phyloP scores from a whole-genome alignment of 2,329 filamentous ascomycete species.

The Penicillium thymicola region DNA sequence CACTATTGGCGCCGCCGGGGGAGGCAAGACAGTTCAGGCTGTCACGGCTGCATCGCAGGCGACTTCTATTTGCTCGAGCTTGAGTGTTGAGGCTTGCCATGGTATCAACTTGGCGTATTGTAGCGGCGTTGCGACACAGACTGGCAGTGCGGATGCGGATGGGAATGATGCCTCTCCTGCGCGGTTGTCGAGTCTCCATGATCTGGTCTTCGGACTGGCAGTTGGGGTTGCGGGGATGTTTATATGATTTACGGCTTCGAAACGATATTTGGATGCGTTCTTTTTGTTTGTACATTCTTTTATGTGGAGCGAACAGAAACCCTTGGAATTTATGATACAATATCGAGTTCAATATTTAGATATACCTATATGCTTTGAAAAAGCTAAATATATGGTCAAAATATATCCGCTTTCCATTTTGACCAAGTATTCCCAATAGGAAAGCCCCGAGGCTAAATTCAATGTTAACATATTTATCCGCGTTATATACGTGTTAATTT shows the following conservation, averaged over 20 bases:
- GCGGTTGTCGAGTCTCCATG: slow-evolving; percentile 42
- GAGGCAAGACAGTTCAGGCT: slow-evolving; percentile 49
- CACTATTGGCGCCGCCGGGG: slow-evolving; percentile 50
- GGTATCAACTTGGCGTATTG: slow-evolving; percentile 49
- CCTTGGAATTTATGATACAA: background rate
- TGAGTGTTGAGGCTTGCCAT: slow-evolving; percentile 49
- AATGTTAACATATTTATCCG: background rate
- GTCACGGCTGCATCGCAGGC: slow-evolving; percentile 42
- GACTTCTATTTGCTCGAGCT: slow-evolving; percentile 45
- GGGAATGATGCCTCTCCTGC: slow-evolving; percentile 28
- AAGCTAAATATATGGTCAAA: background rate
- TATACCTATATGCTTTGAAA: no score
- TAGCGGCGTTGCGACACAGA: slow-evolving; percentile 23
- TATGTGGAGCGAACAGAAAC: background rate
- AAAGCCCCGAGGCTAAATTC: background rate
- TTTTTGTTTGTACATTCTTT: slow-evolving; percentile 11
- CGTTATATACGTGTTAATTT: background rate
- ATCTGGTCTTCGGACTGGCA: slow-evolving; percentile 40
- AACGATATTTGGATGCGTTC: background rate
- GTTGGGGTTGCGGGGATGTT: slow-evolving; percentile 48
- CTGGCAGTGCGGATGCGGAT: slow-evolving; percentile 31
- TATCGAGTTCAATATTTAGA: no score
- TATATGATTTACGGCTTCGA: slow-evolving; percentile 30
- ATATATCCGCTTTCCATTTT: slow-evolving; percentile 17
- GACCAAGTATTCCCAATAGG: slow-evolving; percentile 11